Evolutionary conservation across 2,329 filamentous ascomycete species (phyloP), one percentile per base, ranked within the genome.

Genomic region (Lomentospora prolificans): DNA sequence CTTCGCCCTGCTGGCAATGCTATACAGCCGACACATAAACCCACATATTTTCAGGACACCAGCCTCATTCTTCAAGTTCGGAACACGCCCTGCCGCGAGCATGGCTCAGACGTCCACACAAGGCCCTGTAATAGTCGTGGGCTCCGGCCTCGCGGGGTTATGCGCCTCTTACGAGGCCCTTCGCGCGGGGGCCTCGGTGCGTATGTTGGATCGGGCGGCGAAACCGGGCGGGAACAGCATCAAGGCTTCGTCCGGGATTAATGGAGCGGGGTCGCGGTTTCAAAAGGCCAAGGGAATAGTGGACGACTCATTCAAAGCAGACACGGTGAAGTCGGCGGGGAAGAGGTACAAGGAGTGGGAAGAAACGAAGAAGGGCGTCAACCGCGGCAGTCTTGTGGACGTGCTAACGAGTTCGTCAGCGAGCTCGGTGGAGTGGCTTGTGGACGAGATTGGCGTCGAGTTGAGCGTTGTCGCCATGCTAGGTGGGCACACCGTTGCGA

Each of bases 211-310:
- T 57, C 78, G 81, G 19, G 74, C 75, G 0, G 63, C 75, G 2
- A 83, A 82, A 62, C 79, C 82, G 0, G 82, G 82, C 33, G 81
- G 82, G 2, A 85, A 86, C 62, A 81, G 75, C 62, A 84, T 86
- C 67, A 86, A 86, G 66, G 82, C 82, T 0, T 85, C 82, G 0
- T 85, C 81, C 0, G 82, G 82, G 0, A 86, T 86, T 66, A 85
- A 84, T 60, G 82, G 80, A 5, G 80, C 80, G 0, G 74, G 75
- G 0, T 85, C 82, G 0, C 71, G 70, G 3, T 84, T 79, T 59
- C 83, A 86, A 63, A 65, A 66, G 9, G 67, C 63, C 2, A 55
- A 63, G 41, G 63, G 68, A n/a, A 62, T 70, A 46, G 60, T 63
- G 22, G 71, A 75, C 46, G 64, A 67, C 1, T 57, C 55, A 19